Evolutionary conservation across 2,329 filamentous ascomycete genomes (phyloP), one percentile per base, ranked within the genome.

Genomic region (Orbilia javanica): DNA sequence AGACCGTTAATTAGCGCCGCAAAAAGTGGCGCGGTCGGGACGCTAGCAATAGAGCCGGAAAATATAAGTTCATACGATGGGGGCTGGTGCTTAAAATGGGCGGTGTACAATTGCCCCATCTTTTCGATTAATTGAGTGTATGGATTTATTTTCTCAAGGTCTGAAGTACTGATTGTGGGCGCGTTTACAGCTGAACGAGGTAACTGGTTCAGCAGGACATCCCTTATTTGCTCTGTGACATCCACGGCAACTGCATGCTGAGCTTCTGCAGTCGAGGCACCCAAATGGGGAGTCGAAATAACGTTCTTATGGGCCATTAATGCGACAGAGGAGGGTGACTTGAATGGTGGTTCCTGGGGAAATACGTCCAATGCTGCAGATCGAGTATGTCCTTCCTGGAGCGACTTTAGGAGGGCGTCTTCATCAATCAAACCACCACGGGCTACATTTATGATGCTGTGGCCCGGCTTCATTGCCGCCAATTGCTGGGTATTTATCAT

Each of bases 171-270:
- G 79, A 95, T 95, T 67, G 95, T 88, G 3, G 93, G 92, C 0
- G 92, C 92, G 80, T 96, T 95, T 82, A 95, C 92, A 4, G 92
- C 92, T 20, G 88, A 89, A 0, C 91, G 92, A 0, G 93, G 92
- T 0, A 94, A 86, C 0, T 91, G 90, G 2, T 92, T 92, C 0
- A 87, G 86, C 1, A 96, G 86, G 48, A 95, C 93, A 73, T 90
- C 88, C 0, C 92, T 87, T 11, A 94, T 91, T 84, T 96, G 92
- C 36, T 91, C 90, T 83, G 92, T 95, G 7, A 95, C 93, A 81
- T 95, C 93, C 79, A 94, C 88, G 0, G 91, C 92, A 2, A 94
- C 92, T 79, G 94, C 94, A 82, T 95, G 92, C 83, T 96, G 92
- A 0, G 93, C 93, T 86, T 96, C 93, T 36, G 92, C 88, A 0